Conservation (phyloP, 2,329 filamentous ascomycete species). For the Phaeoacremonium minimum region DNA sequence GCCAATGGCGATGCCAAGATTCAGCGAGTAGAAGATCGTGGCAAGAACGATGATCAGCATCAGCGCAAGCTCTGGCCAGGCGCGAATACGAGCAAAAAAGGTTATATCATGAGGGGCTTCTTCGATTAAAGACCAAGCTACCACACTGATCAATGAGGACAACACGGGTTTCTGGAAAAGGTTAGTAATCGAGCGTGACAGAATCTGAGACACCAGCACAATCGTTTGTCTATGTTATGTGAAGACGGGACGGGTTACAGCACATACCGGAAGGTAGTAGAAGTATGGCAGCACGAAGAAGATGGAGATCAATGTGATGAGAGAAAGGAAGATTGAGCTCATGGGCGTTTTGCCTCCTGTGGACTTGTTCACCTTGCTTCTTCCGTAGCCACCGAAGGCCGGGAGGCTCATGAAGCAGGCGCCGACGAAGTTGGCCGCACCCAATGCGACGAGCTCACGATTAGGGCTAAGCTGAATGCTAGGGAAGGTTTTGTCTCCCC, state of each 20-base stretch:
- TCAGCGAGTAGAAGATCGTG: constrained; percentile 93
- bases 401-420: constrained; percentile 90
- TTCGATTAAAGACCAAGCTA: constrained; percentile 91
- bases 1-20: constrained; percentile 88
- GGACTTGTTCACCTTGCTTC: constrained; percentile 90
- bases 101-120: constrained; percentile 88
- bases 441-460: constrained; percentile 86
- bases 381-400: constrained; percentile 91
- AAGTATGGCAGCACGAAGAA: constrained; percentile 84
- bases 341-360: constrained; percentile 92
- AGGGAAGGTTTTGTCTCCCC: constrained; percentile 64
- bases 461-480: constrained; percentile 85
- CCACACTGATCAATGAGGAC: constrained; percentile 89
- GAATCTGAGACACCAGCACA: background rate
- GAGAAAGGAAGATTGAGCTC: constrained; percentile 81
- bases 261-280: constrained; percentile 86
- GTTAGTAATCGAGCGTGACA: constrained; percentile 4
- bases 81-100: constrained; percentile 83
- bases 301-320: constrained; percentile 78
- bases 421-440: constrained; percentile 85
- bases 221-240: too few species aligned
- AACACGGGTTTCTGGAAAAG: constrained; percentile 84
- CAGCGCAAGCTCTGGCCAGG: constrained; percentile 79
- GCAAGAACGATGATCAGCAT: constrained; percentile 89
- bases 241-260: background rate